Base-by-base conservation (phyloP, 352 stramenopile species). In the Peronospora belbahrii region DNA sequence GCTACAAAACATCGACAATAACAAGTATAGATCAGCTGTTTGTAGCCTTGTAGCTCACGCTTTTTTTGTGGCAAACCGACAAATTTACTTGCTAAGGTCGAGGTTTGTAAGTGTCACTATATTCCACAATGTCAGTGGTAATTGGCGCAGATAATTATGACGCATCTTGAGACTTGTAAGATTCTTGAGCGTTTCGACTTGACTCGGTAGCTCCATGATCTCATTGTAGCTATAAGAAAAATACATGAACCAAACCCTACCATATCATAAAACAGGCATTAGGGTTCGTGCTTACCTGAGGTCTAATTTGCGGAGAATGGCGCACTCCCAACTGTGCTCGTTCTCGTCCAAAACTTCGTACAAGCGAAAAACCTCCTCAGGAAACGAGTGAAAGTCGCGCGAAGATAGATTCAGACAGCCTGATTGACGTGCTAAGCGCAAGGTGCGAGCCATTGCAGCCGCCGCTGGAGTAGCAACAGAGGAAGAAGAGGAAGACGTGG, bases 251-350 rank as follows among this genome's bases (percentile, higher is more conserved):
- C 7, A 36, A 27, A 32, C 4, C 22, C 2, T n/a, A n/a, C n/a
- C n/a, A n/a, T n/a, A n/a, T n/a, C n/a, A n/a, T n/a, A n/a, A n/a
- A n/a, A n/a, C n/a, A n/a, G n/a, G n/a, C n/a, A n/a, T n/a, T n/a
- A n/a, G n/a, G n/a, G n/a, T n/a, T n/a, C n/a, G n/a, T n/a, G 23
- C 23, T 31, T 18, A 86, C 72, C 77, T 90, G 20, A 90, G 49
- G 44, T 90, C 79, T 24, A 83, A 48, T 52, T 90, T 90, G 25
- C 65, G 59, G 9, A 90, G 67, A 34, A 73, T 51, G 14, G 59
- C 59, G 47, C 75, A 85, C 48, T 90, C 79, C 79, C 75, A 90
- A 37, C 64, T 82, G 20, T 67, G 67, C 46, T 90, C 79, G 47
- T 83, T 74, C 32, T 75, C 67, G 20, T 87, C 76, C 13, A 80